Evolutionary conservation across 2,329 filamentous ascomycete genomes (phyloP), one percentile per base, ranked within the genome.

Genomic region (Colletotrichum simmondsii): DNA sequence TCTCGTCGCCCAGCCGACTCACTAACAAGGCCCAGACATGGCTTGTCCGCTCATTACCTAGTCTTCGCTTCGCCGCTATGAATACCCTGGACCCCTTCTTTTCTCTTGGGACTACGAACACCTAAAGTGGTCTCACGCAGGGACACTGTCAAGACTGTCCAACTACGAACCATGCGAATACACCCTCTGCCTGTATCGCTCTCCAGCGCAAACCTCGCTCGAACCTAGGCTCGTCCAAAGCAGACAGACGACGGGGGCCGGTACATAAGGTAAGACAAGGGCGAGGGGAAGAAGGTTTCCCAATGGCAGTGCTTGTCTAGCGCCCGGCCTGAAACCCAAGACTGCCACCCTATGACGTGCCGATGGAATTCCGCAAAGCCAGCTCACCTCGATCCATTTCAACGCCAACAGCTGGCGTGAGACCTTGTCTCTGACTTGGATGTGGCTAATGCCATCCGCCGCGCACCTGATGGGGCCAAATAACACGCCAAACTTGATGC

Each of bases 311-410:
- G 35, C 69, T 68, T 53, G 67, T 28, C 68, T 69, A 68, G 65
- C 69, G 65, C 58, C 59, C 60, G 37, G 66, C 49, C 66, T 60
- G 66, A 72, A 71, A 72, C 70, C 57, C 54, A 53, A 61, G 66
- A 64, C 65, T 70, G 66, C 42, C 54, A 65, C 42, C 32, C 22
- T 65, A 72, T 70, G 70, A 72, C 70, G 70, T 70, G 70, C 65
- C 22, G 64, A 46, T 68, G 62, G 57, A 42, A 57, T 58, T 52
- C 28, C 32, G 52, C 42, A 42, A 22, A 30, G 35, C 62, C 42
- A 49, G n/a, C 26, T 46, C 49, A 42, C 58, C 59, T 59, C 30
- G 22, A n/a, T 52, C 60, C 60, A 49, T 46, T 53, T 30, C 67
- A 66, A 59, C 46, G 19, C 54, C 54, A 66, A 46, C 52, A 24